These are phyloP conservation scores for Rhynchosporium agropyri DNA, from an alignment of 2,329 filamentous ascomycete species.

Conservation along the genomic window DNA sequence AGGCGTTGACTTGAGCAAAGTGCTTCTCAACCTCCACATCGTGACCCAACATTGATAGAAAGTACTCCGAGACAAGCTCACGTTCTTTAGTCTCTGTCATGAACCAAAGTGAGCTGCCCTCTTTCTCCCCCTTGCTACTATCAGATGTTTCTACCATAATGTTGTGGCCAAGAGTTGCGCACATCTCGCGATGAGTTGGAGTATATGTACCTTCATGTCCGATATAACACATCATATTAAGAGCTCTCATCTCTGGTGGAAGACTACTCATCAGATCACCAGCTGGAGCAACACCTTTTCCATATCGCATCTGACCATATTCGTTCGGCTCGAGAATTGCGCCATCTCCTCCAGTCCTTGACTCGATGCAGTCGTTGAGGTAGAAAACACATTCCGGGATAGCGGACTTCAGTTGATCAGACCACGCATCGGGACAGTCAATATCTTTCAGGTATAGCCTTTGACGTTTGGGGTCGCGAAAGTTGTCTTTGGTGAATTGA, in stretches of 20 bases:
- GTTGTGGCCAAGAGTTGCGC: constrained; percentile 91
- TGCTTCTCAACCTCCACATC: constrained; percentile 97
- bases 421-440: constrained; percentile 88
- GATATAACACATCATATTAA: constrained; percentile 98
- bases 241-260: constrained; percentile 81
- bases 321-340: constrained; percentile 51
- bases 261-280: constrained; percentile 96
- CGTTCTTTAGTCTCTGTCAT: constrained; percentile 97
- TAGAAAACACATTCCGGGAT: constrained; percentile 88
- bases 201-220: constrained; percentile 98
- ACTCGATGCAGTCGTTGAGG: constrained; percentile 76
- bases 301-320: constrained; percentile 47
- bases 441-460: constrained; percentile 96
- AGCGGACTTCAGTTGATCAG: constrained; percentile 72
- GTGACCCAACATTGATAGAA: constrained; percentile 87
- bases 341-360: constrained; percentile 54
- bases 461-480: constrained; percentile 77
- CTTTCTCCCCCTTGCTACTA: constrained; percentile 71
- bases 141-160: constrained; percentile 95
- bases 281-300: constrained; percentile 60
- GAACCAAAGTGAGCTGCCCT: constrained; percentile 95
- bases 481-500: constrained; percentile 71
- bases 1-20: constrained; percentile 93
- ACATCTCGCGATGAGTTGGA: constrained; percentile 96
- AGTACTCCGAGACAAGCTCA: constrained; percentile 89